Evolutionary conservation across 208 protist genomes (phyloP).

Genomic region (Entamoeba histolytica): DNA sequence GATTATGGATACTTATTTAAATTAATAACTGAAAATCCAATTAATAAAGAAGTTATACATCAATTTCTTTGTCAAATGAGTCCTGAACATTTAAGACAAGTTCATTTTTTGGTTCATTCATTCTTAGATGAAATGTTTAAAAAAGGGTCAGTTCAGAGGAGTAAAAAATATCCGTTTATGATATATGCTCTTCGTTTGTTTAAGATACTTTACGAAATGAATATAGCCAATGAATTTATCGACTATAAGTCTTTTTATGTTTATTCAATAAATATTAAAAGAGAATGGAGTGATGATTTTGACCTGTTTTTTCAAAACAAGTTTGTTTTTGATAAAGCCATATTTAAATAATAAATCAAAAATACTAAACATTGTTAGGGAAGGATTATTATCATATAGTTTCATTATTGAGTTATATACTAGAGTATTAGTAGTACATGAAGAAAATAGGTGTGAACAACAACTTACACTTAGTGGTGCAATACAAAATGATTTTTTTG

Average conservation of each 20-base stretch:
- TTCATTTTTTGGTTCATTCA: neutral
- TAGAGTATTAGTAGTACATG: neutral
- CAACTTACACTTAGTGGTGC: neutral
- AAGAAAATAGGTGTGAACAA: neutral
- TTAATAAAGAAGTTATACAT: neutral
- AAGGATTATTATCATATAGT: neutral
- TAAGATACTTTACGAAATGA: neutral
- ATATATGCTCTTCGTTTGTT: neutral
- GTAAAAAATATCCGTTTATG: neutral
- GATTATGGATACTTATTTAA: neutral
- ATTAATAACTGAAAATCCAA: neutral
- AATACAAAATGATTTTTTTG: neutral
- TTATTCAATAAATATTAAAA: neutral
- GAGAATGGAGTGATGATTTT: neutral
- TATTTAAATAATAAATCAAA: neutral
- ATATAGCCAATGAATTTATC: neutral
- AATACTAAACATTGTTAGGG: neutral
- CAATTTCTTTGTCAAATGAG: neutral
- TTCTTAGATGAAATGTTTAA: neutral
- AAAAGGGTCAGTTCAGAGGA: neutral
- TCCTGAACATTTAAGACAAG: neutral
- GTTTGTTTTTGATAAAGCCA: neutral
- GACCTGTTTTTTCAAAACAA: neutral
- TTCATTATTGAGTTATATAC: neutral
- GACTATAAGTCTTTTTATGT: neutral